These are phyloP conservation scores for Aspergillus fumigatus DNA, from an alignment of 2,329 filamentous ascomycete species.

Conservation along the genomic window DNA sequence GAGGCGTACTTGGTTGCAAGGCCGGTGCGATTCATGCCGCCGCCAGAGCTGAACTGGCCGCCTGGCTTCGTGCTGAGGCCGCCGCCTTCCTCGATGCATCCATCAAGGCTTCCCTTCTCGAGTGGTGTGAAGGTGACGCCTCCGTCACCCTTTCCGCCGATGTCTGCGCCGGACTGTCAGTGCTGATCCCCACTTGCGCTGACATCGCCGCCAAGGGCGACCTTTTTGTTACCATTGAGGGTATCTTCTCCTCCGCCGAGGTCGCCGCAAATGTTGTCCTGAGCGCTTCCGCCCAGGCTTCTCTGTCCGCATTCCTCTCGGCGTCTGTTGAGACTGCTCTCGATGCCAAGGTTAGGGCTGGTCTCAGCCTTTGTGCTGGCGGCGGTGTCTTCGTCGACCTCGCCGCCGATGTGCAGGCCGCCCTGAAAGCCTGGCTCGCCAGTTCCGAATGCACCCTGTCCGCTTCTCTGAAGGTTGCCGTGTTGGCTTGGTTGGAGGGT, in stretches of 20 bases:
- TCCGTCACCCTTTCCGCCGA: conserved; percentile 23
- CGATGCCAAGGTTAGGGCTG: conserved; percentile 27
- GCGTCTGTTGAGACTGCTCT: conserved; percentile 16
- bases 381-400: conserved; percentile 30
- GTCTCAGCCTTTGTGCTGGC: conserved; percentile 29
- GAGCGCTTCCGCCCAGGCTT: conserved; percentile 23
- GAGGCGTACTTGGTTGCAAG: conserved; percentile 32
- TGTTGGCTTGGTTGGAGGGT: conserved; percentile 31
- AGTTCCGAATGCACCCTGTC: conserved; percentile 24
- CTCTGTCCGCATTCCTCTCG: conserved; percentile 26
- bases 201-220: conserved; percentile 33
- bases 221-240: conserved; percentile 33
- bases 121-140: conserved; percentile 28
- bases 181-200: conserved; percentile 31
- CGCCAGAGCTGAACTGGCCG: conserved; percentile 26
- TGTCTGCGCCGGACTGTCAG: conserved; percentile 27
- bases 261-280: conserved; percentile 28
- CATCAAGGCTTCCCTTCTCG: conserved; percentile 26
- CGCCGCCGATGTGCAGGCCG: conserved; percentile 27
- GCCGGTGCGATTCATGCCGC: conserved; percentile 22
- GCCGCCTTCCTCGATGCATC: conserved; percentile 19
- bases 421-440: conserved; percentile 28
- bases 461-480: conserved; percentile 24
- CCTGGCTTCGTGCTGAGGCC: conserved; percentile 25
- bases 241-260: conserved; percentile 28